Evolutionary conservation across 2,329 filamentous ascomycete genomes (phyloP).

Genomic region (Neofusicoccum sp.): DNA sequence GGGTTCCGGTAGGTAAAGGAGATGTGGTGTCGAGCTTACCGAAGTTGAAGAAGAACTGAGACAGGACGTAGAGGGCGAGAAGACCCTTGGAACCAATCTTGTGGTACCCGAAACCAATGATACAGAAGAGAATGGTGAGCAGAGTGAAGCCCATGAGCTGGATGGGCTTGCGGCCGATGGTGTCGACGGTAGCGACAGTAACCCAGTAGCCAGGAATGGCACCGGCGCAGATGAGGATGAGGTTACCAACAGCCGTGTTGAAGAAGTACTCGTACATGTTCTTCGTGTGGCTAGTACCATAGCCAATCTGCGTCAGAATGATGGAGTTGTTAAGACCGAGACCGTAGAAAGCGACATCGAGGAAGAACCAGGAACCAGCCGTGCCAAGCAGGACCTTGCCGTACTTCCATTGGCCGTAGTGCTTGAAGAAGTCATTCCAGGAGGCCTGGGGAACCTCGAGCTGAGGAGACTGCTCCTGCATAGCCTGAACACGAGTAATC

Average conservation of each 20-base stretch:
- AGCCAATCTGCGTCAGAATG: conserved; percentile 73
- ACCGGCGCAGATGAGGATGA: conserved; percentile 77
- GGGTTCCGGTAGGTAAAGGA: conserved; percentile 26
- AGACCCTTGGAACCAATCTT: conserved; percentile 45
- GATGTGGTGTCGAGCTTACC: conserved; percentile 31
- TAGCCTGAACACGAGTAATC: conserved; percentile 62
- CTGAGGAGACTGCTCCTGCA: conserved; percentile 55
- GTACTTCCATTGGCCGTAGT: conserved; percentile 74
- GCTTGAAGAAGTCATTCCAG: conserved; percentile 69
- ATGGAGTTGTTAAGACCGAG: conserved; percentile 75
- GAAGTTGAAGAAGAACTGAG: conserved; percentile 59
- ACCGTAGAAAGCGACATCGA: conserved; percentile 60
- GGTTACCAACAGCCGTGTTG: conserved; percentile 76
- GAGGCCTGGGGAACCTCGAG: conserved; percentile 71
- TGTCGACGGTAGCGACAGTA: conserved; percentile 74
- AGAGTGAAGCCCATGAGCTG: conserved; percentile 61
- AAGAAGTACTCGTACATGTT: conserved; percentile 68
- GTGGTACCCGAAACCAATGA: conserved; percentile 54
- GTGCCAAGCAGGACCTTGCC: conserved; percentile 75
- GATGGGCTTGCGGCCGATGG: conserved; percentile 75
- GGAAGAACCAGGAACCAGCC: conserved; percentile 81
- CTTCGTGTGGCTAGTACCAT: conserved; percentile 58
- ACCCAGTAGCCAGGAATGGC: conserved; percentile 84
- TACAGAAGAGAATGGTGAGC: conserved; percentile 52
- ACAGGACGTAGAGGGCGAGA: conserved; percentile 50